Conservation (phyloP, 768 basidiomycete genomes). For the Stropharia rugosoannulata region DNA sequence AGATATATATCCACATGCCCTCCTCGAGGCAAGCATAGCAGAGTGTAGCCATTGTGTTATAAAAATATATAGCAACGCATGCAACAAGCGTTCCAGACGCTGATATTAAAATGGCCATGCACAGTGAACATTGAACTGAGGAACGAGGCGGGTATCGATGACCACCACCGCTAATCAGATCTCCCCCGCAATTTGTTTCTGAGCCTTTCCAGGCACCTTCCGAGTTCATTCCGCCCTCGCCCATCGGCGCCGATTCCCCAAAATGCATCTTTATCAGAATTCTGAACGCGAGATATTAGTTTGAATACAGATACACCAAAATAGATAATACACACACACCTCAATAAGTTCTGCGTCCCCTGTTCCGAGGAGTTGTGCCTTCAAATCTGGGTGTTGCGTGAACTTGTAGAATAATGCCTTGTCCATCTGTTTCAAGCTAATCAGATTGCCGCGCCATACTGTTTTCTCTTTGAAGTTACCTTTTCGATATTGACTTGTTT, state of each 20-base stretch:
- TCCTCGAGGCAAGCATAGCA: constrained; percentile 23
- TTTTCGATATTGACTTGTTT: constrained; percentile 64
- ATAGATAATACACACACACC: constrained; percentile 35
- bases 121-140: constrained; percentile 13
- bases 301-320: constrained; percentile 4
- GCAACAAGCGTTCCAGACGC: constrained; percentile 20
- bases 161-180: constrained; percentile 9
- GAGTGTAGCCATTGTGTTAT: constrained; percentile 8
- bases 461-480: constrained; percentile 30
- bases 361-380: constrained; percentile 58
- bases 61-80: constrained; percentile 24
- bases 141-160: constrained; percentile 30
- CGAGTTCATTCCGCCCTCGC: constrained; percentile 71
- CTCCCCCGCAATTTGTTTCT: constrained; percentile 49
- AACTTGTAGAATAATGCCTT: constrained; percentile 66
- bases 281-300: constrained; percentile 32
- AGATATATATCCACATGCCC: constrained; percentile 8
- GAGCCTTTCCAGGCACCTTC: constrained; percentile 65
- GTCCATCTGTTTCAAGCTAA: constrained; percentile 54
- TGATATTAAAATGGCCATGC: background rate
- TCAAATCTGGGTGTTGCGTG: constrained; percentile 62
- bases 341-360: constrained; percentile 69
- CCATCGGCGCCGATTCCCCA: constrained; percentile 75
- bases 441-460: background rate
- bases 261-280: constrained; percentile 75